Base-by-base conservation (phyloP, 2,329 filamentous ascomycete species). In the Talaromyces sp. region DNA sequence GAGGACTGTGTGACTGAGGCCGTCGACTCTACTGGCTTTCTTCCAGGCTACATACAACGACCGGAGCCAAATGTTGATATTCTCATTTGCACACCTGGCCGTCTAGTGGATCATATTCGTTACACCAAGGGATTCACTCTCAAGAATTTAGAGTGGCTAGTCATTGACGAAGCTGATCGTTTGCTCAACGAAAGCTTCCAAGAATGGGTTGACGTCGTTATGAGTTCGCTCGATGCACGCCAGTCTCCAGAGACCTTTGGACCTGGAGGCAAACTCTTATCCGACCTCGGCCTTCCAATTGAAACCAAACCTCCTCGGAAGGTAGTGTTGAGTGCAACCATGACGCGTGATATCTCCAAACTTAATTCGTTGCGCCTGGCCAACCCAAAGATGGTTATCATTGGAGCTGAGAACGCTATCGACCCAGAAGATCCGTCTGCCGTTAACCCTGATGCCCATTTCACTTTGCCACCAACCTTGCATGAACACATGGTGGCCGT, bases 101-200 rank as follows among this genome's bases (percentile, higher is more conserved):
- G 93, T 57, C 82, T 97, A 1, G 91, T 97, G 3, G 93, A 97
- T 64, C 93, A 97, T 71, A 82, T 97, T 46, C 87, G 88, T 58
- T 86, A 87, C 54, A 97, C 93, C 0, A 84, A 85, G 3, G 91
- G 91, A 0, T 97, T 97, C 69, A 84, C 81, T 0, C 78, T 97
- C 19, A 83, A 88, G 51, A 82, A 89, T 67, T 79, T 97, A 4
- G 84, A 89, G 55, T 97, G 92, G 91, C 79, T 97, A 0, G 84
- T 97, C 2, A 88, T 97, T 41, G 93, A 97, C 65, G 93, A 97
- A 74, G 94, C 93, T 10, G 93, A 97, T 71, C 91, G 94, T 67
- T 78, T 97, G 11, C 82, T 97, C 5, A 88, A 92, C 39, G 90
- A 97, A 70, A 92, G 89, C 65, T 97, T 94, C 71, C 92, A 97